Percentiles rank a stretch among this genome's conserved stretches.
phyloP scores from a whole-genome alignment of 306 rosid genomes.

The Acacia confusa region DNA sequence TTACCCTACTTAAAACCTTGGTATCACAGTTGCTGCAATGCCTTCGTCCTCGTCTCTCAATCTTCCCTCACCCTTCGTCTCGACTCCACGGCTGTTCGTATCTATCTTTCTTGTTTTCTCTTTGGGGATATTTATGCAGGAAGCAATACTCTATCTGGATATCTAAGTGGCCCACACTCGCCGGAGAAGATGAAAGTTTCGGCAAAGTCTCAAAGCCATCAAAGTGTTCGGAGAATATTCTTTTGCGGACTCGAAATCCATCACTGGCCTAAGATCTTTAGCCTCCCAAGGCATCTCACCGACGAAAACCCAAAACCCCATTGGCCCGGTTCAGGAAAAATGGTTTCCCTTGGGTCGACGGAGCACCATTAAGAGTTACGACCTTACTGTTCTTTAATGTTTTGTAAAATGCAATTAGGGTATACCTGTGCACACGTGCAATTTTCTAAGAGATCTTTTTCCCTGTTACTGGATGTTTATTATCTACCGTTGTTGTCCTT shows the following conservation, averaged over 20 bases:
- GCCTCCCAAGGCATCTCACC: constrained; percentile 20
- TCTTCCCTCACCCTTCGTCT: too few species aligned
- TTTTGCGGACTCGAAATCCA: constrained; percentile 30
- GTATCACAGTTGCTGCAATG: too few species aligned
- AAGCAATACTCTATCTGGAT: neutral
- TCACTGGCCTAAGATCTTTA: constrained; percentile 71
- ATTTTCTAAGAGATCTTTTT: neutral
- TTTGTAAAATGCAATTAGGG: constrained; percentile 18
- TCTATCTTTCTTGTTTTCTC: neutral
- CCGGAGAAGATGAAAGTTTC: too few species aligned
- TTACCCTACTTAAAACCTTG: too few species aligned
- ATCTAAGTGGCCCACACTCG: constrained; percentile 49
- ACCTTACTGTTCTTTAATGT: constrained; percentile 12
- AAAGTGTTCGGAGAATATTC: constrained; percentile 37
- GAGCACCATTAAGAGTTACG: constrained; percentile 45
- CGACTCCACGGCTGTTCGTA: too few species aligned
- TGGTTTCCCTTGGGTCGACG: constrained; percentile 47
- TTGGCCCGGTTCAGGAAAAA: constrained; percentile 39
- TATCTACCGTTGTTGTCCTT: constrained; percentile 1
- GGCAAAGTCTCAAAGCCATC: constrained; percentile 37
- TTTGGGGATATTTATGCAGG: constrained; percentile 24
- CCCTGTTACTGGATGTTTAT: neutral
- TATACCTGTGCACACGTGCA: constrained; percentile 16
- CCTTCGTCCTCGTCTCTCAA: too few species aligned
- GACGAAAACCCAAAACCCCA: constrained; percentile 43